Percentiles rank a stretch among this genome's conserved stretches.
Conservation (phyloP, 805 yeast species). For the Yarrowia alimentaria region DNA sequence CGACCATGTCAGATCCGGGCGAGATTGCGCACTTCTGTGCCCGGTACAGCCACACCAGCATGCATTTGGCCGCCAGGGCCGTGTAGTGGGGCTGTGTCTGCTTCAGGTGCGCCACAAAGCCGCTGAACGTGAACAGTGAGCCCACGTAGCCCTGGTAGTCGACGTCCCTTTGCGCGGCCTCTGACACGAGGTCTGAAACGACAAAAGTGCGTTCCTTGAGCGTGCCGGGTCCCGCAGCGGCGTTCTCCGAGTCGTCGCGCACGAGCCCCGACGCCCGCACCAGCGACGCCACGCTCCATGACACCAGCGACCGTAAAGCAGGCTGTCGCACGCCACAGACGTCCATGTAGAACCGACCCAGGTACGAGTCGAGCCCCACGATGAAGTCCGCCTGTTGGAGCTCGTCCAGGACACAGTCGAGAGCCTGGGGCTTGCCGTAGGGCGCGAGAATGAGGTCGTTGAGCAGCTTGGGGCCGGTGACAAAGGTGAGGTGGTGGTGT, state of each 20-base stretch:
- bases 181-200: constrained; percentile 9
- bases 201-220: constrained; percentile 20
- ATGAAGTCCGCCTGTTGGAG: constrained; percentile 16
- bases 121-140: constrained; percentile 16
- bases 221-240: constrained; percentile 14
- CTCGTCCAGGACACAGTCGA: constrained; percentile 18
- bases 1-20: constrained; percentile 9
- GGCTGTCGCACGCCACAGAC: constrained; percentile 7
- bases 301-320: constrained; percentile 2
- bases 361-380: not conserved
- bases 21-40: constrained; percentile 11
- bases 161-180: not conserved
- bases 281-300: constrained; percentile 21
- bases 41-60: not conserved
- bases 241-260: constrained; percentile 1
- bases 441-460: constrained; percentile 24
- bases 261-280: constrained; percentile 20
- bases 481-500: constrained; percentile 10
- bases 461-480: constrained; percentile 23
- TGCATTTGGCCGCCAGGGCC: not conserved
- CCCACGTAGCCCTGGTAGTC: constrained; percentile 22
- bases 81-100: not conserved
- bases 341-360: constrained; percentile 19
- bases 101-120: constrained; percentile 2
- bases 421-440: constrained; percentile 21